A percentile compares a stretch with the other conserved stretches of the same genome.
Conservation (phyloP, 768 basidiomycete genomes). For the Lactarius quietus region DNA sequence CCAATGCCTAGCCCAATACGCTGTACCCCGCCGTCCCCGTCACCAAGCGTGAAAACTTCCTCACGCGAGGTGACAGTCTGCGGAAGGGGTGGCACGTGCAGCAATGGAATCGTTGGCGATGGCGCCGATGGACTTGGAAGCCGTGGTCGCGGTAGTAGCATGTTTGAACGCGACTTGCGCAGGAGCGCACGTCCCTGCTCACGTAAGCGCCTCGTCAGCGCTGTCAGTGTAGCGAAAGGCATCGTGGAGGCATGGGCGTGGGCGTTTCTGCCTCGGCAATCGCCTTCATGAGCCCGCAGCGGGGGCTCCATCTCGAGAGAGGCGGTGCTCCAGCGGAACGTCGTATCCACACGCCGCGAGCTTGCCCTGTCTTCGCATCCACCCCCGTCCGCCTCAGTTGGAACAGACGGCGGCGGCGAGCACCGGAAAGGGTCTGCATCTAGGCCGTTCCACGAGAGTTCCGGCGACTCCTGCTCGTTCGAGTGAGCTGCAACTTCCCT, state of each 20-base stretch:
- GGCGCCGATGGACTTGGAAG: background rate
- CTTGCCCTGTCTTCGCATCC: constrained; percentile 6
- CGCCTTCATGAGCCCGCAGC: background rate
- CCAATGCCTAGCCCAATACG: constrained; percentile 26
- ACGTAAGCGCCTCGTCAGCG: constrained; percentile 15
- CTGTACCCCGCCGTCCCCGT: constrained; percentile 17
- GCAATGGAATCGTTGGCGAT: background rate
- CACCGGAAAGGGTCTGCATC: constrained; percentile 24
- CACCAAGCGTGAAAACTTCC: constrained; percentile 5
- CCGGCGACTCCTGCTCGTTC: constrained; percentile 6
- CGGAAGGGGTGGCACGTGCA: background rate
- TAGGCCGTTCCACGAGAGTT: constrained; percentile 22
- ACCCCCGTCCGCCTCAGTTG: background rate
- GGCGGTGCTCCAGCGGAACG: constrained; percentile 26
- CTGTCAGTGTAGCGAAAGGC: background rate
- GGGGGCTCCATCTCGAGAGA: constrained; percentile 11
- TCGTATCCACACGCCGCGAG: constrained; percentile 15
- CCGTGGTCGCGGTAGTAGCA: constrained; percentile 13
- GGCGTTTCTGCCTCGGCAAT: background rate
- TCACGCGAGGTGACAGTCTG: background rate
- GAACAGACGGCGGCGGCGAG: constrained; percentile 15
- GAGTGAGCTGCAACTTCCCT: background rate
- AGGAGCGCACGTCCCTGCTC: constrained; percentile 21
- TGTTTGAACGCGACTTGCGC: constrained; percentile 20
- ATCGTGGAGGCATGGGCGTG: background rate